phyloP scores from a whole-genome alignment of 768 basidiomycete genomes.

The Calocera cornea region DNA sequence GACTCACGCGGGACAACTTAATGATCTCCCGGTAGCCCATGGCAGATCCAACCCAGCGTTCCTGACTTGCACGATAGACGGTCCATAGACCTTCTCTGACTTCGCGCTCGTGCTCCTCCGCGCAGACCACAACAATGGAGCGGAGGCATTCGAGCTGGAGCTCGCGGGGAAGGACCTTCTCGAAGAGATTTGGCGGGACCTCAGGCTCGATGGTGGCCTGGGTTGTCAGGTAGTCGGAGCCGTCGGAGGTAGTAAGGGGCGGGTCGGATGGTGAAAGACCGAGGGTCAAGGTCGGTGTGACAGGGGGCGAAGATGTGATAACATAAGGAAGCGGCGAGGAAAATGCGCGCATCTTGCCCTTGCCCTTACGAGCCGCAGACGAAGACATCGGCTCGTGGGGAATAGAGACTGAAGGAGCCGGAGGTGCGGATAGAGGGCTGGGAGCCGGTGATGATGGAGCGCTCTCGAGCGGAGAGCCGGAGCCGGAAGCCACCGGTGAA shows the following conservation, averaged over 20 bases:
- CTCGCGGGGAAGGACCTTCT: slow-evolving; percentile 47
- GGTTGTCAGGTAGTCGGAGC: not conserved
- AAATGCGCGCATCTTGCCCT: slow-evolving; percentile 1
- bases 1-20: slow-evolving; percentile 61
- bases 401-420: not conserved
- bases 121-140: slow-evolving; percentile 43
- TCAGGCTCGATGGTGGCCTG: not conserved
- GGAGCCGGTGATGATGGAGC: not conserved
- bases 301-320: not conserved
- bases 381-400: not conserved
- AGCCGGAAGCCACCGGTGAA: not conserved
- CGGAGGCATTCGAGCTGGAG: slow-evolving; percentile 47
- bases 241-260: not conserved
- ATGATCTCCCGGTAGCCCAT: slow-evolving; percentile 65
- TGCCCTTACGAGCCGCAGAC: not conserved
- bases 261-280: not conserved
- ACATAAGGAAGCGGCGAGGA: not conserved
- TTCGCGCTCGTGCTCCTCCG: slow-evolving; percentile 40
- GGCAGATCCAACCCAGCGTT: slow-evolving; percentile 62
- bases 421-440: not conserved
- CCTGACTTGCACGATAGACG: slow-evolving; percentile 36
- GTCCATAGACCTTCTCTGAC: slow-evolving; percentile 44
- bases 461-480: not conserved
- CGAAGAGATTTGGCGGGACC: slow-evolving; percentile 5
- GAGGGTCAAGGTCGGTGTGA: not conserved